Evolutionary conservation across 129 eudicot species (phyloP), one percentile per base, ranked within the genome.

Genomic region (Scalesia atractyloides): DNA sequence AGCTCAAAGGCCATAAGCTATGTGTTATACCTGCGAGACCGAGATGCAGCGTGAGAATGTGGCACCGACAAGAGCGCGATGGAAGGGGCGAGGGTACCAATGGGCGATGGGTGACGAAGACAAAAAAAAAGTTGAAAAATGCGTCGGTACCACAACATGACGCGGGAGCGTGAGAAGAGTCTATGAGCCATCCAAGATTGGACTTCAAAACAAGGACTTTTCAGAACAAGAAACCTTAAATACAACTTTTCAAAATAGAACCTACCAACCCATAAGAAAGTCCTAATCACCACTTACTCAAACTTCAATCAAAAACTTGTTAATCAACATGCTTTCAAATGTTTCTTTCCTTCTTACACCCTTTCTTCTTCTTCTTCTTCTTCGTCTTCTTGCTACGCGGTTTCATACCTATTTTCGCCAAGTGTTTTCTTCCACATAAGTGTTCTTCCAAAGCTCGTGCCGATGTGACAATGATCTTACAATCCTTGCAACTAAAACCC

Each of bases 401-500:
- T 50, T 46, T 44, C 12, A 82, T 14, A 16, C 68, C 84, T 22
- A 70, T 70, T 46, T 66, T 84, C 7, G 63, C 56, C 64, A 64
- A 46, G 3, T 48, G 60, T 7, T 48, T 26, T 24, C 8, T 48
- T 13, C 73, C 60, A n/a, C 26, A 51, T 24, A 49, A 1, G 30
- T 68, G 60, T 26, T 48, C 44, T 2, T 33, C n/a, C 46, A 91
- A 47, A 39, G 77, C 82, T 9, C 15, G 81, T 70, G 73, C 83
- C 11, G 81, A 69, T 57, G 91, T 78, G 49, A 82, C 82, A 60
- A 54, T 76, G 19, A 88, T 72, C 5, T 72, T 73, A 64, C 97
- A 84, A 6, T 86, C 30, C 4, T 75, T 85, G 71, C 90, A 91
- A 33, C 76, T 80, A 86, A 85, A 82, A 12, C 82, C 95, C 22